phyloP scores from a whole-genome alignment of 352 stramenopile species.

The Phytophthora fragariae region DNA sequence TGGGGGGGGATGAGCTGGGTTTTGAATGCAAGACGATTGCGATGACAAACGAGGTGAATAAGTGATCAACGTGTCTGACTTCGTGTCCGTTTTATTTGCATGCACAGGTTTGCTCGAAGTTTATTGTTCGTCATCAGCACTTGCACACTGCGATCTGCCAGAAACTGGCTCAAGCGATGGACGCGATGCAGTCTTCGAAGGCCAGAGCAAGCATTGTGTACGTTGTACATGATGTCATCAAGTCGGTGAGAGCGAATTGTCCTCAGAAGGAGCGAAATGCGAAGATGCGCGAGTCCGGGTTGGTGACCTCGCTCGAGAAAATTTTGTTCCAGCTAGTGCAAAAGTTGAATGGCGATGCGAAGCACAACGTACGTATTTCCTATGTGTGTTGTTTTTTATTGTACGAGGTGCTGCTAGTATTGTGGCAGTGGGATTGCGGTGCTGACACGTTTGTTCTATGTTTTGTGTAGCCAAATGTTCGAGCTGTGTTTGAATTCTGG shows the following conservation, averaged over 20 bases:
- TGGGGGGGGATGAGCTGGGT: constrained; percentile 4
- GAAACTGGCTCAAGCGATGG: constrained; percentile 73
- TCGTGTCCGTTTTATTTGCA: constrained; percentile 7
- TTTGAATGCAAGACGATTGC: constrained; percentile 9
- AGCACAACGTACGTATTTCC: constrained; percentile 65
- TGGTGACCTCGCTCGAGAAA: constrained; percentile 75
- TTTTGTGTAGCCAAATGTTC: constrained; percentile 62
- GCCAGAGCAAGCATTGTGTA: constrained; percentile 82
- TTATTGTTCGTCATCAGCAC: constrained; percentile 84
- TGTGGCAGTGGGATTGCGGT: constrained; percentile 6
- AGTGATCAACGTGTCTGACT: constrained; percentile 7
- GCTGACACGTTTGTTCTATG: constrained; percentile 1
- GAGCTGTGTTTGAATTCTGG: constrained; percentile 84
- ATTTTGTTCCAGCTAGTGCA: constrained; percentile 72
- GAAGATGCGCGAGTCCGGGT: constrained; percentile 74
- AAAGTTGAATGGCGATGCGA: constrained; percentile 63
- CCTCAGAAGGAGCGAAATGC: constrained; percentile 78
- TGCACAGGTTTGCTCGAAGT: constrained; percentile 79
- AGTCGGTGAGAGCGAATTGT: constrained; percentile 71
- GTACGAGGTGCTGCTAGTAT: not conserved
- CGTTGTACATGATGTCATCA: constrained; percentile 87
- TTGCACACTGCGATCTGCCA: constrained; percentile 74
- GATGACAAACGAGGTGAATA: constrained; percentile 7
- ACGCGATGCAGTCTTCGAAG: constrained; percentile 70
- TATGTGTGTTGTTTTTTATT: not conserved